Base-by-base conservation (phyloP, 345 rosid species). In the Salix viminalis region DNA sequence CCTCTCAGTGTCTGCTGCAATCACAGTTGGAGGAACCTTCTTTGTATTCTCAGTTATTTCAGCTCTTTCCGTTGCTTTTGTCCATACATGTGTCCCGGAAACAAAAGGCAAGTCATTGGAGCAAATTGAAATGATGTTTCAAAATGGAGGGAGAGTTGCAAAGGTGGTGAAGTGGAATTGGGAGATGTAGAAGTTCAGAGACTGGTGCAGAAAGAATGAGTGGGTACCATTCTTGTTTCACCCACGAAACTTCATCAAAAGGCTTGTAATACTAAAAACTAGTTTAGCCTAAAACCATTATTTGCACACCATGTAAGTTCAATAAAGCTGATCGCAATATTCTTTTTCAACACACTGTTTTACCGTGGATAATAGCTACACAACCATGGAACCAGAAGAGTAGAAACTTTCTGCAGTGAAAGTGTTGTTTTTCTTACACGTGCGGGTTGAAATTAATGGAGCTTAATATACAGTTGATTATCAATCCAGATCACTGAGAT, bases 61-160 rank as follows among this genome's bases (percentile, higher is more conserved):
- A 58, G 80, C 75, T 60, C 65, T 81, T 44, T 73, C 80, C 61
- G 77, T 81, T 42, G 74, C 28, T 46, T 81, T 81, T 61, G 83
- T 81, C 15, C 58, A 76, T 34, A 37, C 16, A 15, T 76, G 76
- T 50, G 61, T 76, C 41, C 84, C 84, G 2, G 89, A 86, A 76
- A 86, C 87, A 1, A 84, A 80, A 66, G 89, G 89, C 64, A 82
- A 52, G 83, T 80, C 84, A 19, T 78, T 86, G 77, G 89, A 84
- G 65, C 79, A 86, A 67, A 86, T 86, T 26, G 85, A 77, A 46
- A 52, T 15, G 46, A 26, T 78, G 26, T 78, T 78, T 67, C 72
- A 78, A 41, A 58, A 72, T 73, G 77, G 41, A 67, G 80, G 80
- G 76, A 52, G 19, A 78, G 60, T 19, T 14, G 58, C 58, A 52